These are phyloP conservation scores for Fusarium musae DNA, from an alignment of 2,329 filamentous ascomycete species.

Conservation along the genomic window DNA sequence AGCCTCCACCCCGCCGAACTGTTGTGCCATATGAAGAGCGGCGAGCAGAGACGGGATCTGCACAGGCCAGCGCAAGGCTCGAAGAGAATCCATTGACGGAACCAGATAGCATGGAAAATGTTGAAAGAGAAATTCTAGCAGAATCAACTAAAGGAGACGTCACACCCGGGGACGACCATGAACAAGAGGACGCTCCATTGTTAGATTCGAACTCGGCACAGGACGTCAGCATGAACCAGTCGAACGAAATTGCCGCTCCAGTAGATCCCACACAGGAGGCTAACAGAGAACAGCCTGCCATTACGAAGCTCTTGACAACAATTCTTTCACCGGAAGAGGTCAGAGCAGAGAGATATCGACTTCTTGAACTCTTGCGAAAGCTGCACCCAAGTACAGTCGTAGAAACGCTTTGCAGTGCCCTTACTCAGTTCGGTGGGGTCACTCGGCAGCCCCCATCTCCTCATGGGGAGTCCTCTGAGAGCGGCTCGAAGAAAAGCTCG, in stretches of 20 bases:
- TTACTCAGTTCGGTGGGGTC: constrained; percentile 72
- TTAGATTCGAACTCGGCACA: neutral
- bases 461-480: constrained; percentile 64
- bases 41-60: neutral
- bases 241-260: neutral
- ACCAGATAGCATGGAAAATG: neutral
- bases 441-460: constrained; percentile 65
- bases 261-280: neutral
- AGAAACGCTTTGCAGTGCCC: constrained; percentile 70
- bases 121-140: neutral
- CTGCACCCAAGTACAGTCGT: constrained; percentile 67
- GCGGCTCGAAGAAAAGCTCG: constrained; percentile 65
- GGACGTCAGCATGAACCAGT: neutral
- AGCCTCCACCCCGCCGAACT: constrained; percentile 2
- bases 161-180: neutral
- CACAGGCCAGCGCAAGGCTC: neutral
- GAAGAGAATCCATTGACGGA: constrained; percentile 10
- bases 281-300: neutral
- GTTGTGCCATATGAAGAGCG: neutral
- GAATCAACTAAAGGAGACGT: neutral
- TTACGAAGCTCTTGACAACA: constrained; percentile 29
- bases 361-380: constrained; percentile 66
- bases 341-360: constrained; percentile 69
- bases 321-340: constrained; percentile 55
- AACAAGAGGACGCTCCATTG: neutral